Evolutionary conservation across 495 filamentous ascomycete genomes (phyloP).

Genomic region (Ramalina peruviana): DNA sequence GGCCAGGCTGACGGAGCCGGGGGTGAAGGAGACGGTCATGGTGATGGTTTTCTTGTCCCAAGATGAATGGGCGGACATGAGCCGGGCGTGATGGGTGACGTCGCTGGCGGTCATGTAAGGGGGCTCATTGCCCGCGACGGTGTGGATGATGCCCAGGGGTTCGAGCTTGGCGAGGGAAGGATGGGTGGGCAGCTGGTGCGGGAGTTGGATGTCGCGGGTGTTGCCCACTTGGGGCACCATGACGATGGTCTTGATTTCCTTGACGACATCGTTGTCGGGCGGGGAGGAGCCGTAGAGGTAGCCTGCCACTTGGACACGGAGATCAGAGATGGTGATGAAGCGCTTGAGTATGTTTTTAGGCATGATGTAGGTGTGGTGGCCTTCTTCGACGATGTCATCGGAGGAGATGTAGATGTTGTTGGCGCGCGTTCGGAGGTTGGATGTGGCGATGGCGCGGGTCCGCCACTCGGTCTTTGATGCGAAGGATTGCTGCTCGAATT

Average conservation of each 20-base stretch:
- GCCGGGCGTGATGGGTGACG: constrained; percentile 79
- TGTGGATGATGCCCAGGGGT: constrained; percentile 91
- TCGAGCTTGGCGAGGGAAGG: constrained; percentile 80
- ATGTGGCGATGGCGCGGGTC: constrained; percentile 88
- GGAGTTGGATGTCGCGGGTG: constrained; percentile 79
- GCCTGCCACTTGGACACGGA: constrained; percentile 89
- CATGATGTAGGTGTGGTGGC: constrained; percentile 76
- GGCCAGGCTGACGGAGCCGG: constrained; percentile 89
- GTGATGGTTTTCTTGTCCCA: constrained; percentile 96
- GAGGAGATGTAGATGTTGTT: constrained; percentile 99
- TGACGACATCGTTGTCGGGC: constrained; percentile 88
- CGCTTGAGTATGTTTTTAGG: constrained; percentile 97
- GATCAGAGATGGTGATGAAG: constrained; percentile 96
- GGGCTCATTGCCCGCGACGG: constrained; percentile 84
- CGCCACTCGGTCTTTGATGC: constrained; percentile 99
- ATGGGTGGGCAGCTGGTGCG: constrained; percentile 85
- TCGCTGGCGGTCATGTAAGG: constrained; percentile 92
- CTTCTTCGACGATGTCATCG: constrained; percentile 70
- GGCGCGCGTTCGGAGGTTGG: constrained; percentile 82
- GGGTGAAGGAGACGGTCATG: constrained; percentile 94
- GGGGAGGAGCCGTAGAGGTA: constrained; percentile 92
- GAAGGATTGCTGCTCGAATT: constrained; percentile 94
- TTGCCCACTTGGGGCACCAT: constrained; percentile 96
- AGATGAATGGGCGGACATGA: constrained; percentile 67
- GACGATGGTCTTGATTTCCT: constrained; percentile 90